Percentiles rank a stretch among this genome's conserved stretches.
These are phyloP conservation scores for Diplodia scrobiculata DNA, from an alignment of 2,329 filamentous ascomycete genomes.

Conservation along the genomic window DNA sequence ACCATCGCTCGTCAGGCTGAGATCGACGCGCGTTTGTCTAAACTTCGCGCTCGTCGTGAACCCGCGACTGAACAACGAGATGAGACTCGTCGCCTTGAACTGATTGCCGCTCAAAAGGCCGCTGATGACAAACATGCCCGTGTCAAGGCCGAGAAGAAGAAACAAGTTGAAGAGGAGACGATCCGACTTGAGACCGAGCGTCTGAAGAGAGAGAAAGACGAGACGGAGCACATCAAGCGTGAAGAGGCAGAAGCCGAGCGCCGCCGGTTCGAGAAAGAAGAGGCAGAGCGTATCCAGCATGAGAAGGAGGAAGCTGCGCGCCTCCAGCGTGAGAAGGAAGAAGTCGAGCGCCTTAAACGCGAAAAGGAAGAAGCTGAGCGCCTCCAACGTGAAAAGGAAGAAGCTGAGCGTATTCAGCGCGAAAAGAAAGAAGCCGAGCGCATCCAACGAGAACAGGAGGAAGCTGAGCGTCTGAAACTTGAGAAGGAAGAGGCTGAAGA, in stretches of 20 bases:
- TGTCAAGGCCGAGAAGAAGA: slow-evolving; percentile 7
- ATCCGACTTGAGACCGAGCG: not conserved
- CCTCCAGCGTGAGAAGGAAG: not conserved
- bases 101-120: slow-evolving; percentile 5
- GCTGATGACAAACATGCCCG: not conserved
- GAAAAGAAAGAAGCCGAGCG: not conserved
- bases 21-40: slow-evolving; percentile 7
- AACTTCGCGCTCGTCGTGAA: slow-evolving; percentile 10
- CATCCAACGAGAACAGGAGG: not conserved
- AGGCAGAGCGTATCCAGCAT: not conserved
- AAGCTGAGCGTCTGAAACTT: not conserved
- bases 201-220: not conserved
- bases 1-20: slow-evolving; percentile 17
- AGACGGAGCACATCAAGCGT: not conserved
- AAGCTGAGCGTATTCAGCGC: not conserved
- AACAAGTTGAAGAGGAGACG: not conserved
- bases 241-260: not conserved
- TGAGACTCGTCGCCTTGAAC: not conserved
- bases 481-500: slow-evolving; percentile 15
- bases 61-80: slow-evolving; percentile 1
- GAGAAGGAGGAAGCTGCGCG: not conserved
- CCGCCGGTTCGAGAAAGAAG: not conserved
- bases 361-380: not conserved
- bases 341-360: not conserved
- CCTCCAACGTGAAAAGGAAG: not conserved